phyloP scores from a whole-genome alignment of 169 alveolate species.

The Plasmodium inui region DNA sequence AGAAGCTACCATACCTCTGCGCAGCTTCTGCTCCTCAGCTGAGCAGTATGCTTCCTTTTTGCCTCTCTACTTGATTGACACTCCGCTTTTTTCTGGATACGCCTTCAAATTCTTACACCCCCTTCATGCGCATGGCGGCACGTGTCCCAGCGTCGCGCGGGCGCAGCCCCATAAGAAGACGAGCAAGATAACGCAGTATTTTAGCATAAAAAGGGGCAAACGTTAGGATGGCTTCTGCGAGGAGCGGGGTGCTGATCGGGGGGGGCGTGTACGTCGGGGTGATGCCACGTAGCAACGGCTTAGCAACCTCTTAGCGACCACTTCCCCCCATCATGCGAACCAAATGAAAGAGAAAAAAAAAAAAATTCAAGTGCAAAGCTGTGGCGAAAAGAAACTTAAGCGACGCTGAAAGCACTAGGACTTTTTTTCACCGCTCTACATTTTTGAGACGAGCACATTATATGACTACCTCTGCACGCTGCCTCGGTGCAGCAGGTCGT shows the following conservation, averaged over 20 bases:
- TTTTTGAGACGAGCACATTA: not conserved
- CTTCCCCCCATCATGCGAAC: not conserved
- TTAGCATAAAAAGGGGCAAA: not conserved
- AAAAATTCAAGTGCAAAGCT: not conserved
- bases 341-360: not conserved
- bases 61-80: slow-evolving; percentile 12
- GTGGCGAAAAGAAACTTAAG: not conserved
- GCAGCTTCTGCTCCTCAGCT: not conserved
- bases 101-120: not conserved
- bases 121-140: slow-evolving; percentile 17
- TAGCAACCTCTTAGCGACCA: not conserved
- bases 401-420: not conserved
- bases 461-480: not conserved
- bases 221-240: not conserved
- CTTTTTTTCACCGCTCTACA: not conserved
- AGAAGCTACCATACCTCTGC: slow-evolving; percentile 12
- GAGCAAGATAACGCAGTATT: slow-evolving; percentile 46
- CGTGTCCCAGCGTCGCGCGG: slow-evolving; percentile 4
- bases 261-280: too few species aligned
- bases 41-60: slow-evolving; percentile 21
- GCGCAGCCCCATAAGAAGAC: slow-evolving; percentile 67
- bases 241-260: too few species aligned
- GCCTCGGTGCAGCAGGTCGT: not conserved
- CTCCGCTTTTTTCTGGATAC: slow-evolving; percentile 33
- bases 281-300: too few species aligned